A percentile compares a stretch with the other conserved stretches of the same genome.
Evolutionary conservation across 306 rosid species (phyloP).

Genomic region (Acacia melanoxylon): DNA sequence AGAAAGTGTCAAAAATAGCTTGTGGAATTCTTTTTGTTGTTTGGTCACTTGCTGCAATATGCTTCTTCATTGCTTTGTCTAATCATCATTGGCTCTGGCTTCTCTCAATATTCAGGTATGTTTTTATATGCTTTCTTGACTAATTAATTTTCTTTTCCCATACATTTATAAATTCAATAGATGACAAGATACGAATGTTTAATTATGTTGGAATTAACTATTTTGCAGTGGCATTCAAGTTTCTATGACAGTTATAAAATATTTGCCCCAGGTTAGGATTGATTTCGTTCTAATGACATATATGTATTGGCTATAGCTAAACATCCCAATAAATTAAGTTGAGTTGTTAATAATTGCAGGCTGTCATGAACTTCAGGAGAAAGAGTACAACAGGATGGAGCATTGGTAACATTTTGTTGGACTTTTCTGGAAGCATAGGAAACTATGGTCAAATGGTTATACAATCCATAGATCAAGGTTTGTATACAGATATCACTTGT

Average conservation of each 20-base stretch:
- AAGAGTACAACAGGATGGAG: conserved; percentile 93
- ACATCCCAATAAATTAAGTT: too few species aligned
- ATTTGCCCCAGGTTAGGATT: conserved; percentile 83
- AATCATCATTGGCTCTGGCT: conserved; percentile 94
- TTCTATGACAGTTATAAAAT: conserved; percentile 76
- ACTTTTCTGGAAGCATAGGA: conserved; percentile 73
- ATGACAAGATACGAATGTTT: too few species aligned
- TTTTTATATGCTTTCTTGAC: neutral
- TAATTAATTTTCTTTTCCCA: too few species aligned
- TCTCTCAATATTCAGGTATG: conserved; percentile 67
- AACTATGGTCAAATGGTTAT: conserved; percentile 77
- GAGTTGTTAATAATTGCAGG: conserved; percentile 2
- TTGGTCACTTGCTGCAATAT: conserved; percentile 68
- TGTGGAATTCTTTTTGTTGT: conserved; percentile 53
- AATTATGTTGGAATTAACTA: neutral
- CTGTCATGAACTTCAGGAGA: conserved; percentile 70
- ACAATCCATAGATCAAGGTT: conserved; percentile 94
- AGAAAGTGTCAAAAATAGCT: conserved; percentile 65
- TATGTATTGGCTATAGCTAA: too few species aligned
- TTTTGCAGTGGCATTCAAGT: conserved; percentile 86
- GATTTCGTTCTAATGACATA: neutral
- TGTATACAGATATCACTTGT: neutral
- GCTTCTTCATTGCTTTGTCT: conserved; percentile 72
- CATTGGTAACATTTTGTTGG: conserved; percentile 79
- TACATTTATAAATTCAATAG: too few species aligned